These are phyloP conservation scores for Tetraselmis chui DNA, from an alignment of 139 green algal species.

Conservation along the genomic window DNA sequence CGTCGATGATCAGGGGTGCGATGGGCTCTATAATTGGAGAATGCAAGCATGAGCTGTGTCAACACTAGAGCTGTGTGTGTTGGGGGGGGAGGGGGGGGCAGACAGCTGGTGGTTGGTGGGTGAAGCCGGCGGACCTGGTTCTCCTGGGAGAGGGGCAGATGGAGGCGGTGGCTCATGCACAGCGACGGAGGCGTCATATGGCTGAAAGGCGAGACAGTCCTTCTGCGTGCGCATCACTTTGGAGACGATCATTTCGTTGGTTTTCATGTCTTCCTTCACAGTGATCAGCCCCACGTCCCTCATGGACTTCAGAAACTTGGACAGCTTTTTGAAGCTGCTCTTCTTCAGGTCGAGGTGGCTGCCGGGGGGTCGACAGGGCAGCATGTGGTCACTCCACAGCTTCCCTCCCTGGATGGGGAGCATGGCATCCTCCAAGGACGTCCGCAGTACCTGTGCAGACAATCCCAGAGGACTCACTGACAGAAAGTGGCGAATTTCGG, in stretches of 20 bases:
- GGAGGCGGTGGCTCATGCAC: neutral
- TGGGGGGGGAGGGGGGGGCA: too few relatives aligned
- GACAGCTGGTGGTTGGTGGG: too few relatives aligned
- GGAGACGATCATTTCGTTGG: conserved; percentile 36
- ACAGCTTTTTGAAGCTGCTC: conserved; percentile 56
- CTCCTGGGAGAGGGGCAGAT: too few relatives aligned
- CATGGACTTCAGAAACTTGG: conserved; percentile 39
- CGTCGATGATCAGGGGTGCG: conserved; percentile 20
- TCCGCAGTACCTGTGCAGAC: conserved; percentile 27
- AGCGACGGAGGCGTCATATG: neutral
- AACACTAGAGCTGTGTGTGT: too few relatives aligned
- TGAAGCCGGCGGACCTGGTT: too few relatives aligned
- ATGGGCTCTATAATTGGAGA: neutral
- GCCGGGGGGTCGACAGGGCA: conserved; percentile 12
- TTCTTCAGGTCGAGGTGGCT: conserved; percentile 44
- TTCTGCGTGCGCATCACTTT: conserved; percentile 30
- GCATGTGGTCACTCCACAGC: conserved; percentile 15
- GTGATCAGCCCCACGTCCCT: conserved; percentile 5
- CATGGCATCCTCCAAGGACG: conserved; percentile 39
- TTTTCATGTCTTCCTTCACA: conserved; percentile 42
- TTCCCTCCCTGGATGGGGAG: conserved; percentile 17
- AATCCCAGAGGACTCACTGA: neutral
- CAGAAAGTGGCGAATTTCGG: too few relatives aligned
- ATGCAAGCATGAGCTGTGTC: neutral
- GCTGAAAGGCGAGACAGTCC: conserved; percentile 15